A percentile compares a stretch with the other conserved stretches of the same genome.
These are phyloP conservation scores for Arabis alpina DNA, from an alignment of 345 rosid species.

Conservation along the genomic window DNA sequence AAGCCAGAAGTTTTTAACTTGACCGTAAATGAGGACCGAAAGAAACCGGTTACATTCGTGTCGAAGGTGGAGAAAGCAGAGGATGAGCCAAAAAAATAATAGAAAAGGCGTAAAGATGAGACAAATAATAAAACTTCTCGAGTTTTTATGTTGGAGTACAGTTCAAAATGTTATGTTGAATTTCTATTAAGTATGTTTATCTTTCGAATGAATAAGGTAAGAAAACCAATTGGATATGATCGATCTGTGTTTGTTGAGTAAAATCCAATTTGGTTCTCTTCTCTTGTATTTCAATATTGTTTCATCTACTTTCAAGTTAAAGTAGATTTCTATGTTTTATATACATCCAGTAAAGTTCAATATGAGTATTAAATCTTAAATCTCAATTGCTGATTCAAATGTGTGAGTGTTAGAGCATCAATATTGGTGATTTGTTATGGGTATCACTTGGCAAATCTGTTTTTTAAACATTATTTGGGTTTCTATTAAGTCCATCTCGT, in stretches of 20 bases:
- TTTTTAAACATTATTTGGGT: too few species aligned
- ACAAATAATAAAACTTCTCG: neutral
- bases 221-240: neutral
- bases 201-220: slow-evolving; percentile 7
- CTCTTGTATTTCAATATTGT: neutral
- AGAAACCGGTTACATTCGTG: slow-evolving; percentile 61
- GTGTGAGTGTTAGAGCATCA: too few species aligned
- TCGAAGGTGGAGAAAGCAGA: slow-evolving; percentile 45
- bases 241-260: neutral
- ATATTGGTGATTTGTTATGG: too few species aligned
- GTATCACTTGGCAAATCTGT: too few species aligned
- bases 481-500: too few species aligned
- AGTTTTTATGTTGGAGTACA: neutral
- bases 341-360: too few species aligned
- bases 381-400: too few species aligned
- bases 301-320: too few species aligned
- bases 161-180: neutral
- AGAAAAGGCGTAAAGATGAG: slow-evolving; percentile 30
- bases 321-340: too few species aligned
- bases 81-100: slow-evolving; percentile 12
- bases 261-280: slow-evolving; percentile 1
- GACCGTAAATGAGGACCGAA: slow-evolving; percentile 67
- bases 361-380: too few species aligned
- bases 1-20: slow-evolving; percentile 84
- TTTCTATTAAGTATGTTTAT: neutral